Conservation (phyloP, 1,139 yeast species). For the Spencermartinsiella ligniputridi region DNA sequence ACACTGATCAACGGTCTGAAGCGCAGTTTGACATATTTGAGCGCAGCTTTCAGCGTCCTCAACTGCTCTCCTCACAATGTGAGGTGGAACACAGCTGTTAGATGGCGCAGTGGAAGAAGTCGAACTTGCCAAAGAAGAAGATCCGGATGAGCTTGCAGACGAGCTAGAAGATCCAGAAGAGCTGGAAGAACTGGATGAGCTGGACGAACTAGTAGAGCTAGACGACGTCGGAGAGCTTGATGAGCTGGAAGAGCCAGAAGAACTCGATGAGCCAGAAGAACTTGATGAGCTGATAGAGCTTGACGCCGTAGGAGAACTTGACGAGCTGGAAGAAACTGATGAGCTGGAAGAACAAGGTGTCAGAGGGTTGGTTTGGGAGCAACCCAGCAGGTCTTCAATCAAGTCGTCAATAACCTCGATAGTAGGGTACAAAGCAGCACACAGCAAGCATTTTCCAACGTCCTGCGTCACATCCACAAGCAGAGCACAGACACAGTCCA, state of each 20-base stretch:
- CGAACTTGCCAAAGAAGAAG: not conserved
- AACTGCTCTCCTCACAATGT: too few species aligned
- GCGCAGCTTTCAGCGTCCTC: not conserved
- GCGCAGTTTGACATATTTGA: not conserved
- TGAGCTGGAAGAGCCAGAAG: not conserved
- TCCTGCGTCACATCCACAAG: not conserved
- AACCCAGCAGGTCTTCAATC: not conserved
- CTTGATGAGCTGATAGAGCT: too few species aligned
- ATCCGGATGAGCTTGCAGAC: not conserved
- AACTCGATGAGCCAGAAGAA: too few species aligned
- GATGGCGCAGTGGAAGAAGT: not conserved
- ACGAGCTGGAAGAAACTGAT: not conserved
- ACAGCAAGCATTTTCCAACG: not conserved
- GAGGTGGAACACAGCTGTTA: not conserved
- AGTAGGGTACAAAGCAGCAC: not conserved
- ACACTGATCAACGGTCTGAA: not conserved
- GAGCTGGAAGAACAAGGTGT: not conserved
- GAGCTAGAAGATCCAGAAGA: not conserved
- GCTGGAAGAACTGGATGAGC: not conserved
- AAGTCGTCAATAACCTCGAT: not conserved
- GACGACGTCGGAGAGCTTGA: not conserved
- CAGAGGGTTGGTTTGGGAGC: not conserved
- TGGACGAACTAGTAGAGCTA: not conserved
- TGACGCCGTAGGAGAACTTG: too few species aligned
- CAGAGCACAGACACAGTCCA: not conserved